phyloP scores from a whole-genome alignment of 2,329 filamentous ascomycete genomes.

The Bipolaris gigantea region DNA sequence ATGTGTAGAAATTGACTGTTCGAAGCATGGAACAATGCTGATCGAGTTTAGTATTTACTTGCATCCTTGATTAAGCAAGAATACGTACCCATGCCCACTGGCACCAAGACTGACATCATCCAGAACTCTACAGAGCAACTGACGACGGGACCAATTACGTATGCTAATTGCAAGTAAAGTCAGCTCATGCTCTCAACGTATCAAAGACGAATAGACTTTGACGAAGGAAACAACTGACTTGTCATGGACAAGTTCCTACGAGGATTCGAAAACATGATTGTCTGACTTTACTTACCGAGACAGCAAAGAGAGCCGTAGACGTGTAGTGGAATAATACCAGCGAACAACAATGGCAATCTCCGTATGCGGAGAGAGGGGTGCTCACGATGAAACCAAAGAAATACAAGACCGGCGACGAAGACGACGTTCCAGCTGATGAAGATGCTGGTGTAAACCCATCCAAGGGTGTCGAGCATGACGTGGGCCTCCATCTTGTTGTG shows the following conservation, averaged over 20 bases:
- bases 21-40: slow-evolving; percentile 38
- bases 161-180: slow-evolving; percentile 13
- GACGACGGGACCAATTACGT: slow-evolving; percentile 29
- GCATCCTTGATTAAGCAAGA: too few species aligned
- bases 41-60: not conserved
- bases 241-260: not conserved
- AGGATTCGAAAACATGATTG: not conserved
- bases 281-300: slow-evolving; percentile 16
- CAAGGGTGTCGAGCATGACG: slow-evolving; percentile 16
- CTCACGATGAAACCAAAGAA: slow-evolving; percentile 31
- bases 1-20: slow-evolving; percentile 42
- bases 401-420: slow-evolving; percentile 17
- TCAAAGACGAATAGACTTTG: not conserved
- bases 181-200: not conserved
- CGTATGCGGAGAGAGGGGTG: slow-evolving; percentile 39
- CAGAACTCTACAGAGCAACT: slow-evolving; percentile 36
- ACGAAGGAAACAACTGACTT: not conserved
- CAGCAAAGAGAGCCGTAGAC: slow-evolving; percentile 25
- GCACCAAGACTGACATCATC: slow-evolving; percentile 40
- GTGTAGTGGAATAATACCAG: slow-evolving; percentile 30
- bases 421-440: slow-evolving; percentile 24
- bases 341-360: slow-evolving; percentile 32
- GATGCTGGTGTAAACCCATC: slow-evolving; percentile 25
- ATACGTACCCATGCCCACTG: slow-evolving; percentile 25
- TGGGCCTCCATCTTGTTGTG: slow-evolving; percentile 17